A percentile compares a stretch with the other conserved stretches of the same genome.
These are phyloP conservation scores for Lentinus brumalis DNA, from an alignment of 768 basidiomycete species.

Conservation along the genomic window DNA sequence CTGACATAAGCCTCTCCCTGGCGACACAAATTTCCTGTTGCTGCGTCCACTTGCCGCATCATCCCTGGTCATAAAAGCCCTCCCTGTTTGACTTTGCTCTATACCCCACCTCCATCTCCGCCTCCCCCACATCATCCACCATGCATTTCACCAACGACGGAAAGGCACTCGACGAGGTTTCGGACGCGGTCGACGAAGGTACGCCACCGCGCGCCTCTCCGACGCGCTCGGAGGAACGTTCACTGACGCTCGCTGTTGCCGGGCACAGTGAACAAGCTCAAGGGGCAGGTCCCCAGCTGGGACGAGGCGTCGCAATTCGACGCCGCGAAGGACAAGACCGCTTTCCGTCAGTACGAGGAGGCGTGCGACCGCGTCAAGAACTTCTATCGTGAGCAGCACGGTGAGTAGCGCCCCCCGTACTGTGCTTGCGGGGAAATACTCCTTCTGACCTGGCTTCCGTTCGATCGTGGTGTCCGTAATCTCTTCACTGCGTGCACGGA, in stretches of 20 bases:
- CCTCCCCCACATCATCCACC: background rate
- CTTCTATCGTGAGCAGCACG: constrained; percentile 80
- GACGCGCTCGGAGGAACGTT: background rate
- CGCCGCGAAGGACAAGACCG: constrained; percentile 61
- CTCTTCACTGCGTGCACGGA: too few species aligned
- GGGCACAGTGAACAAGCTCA: constrained; percentile 64
- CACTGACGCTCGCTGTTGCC: background rate
- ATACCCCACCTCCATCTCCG: background rate
- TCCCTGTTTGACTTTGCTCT: background rate
- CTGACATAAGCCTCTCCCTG: constrained; percentile 17
- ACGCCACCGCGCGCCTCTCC: constrained; percentile 20
- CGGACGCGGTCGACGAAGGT: constrained; percentile 55
- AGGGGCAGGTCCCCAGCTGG: constrained; percentile 51
- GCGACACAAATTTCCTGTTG: background rate
- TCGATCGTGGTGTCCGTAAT: too few species aligned
- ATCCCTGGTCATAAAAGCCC: background rate
- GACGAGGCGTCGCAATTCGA: constrained; percentile 61
- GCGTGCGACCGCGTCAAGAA: constrained; percentile 78
- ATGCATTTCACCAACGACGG: constrained; percentile 5
- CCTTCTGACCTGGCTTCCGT: background rate
- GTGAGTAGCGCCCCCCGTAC: constrained; percentile 35
- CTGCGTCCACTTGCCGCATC: background rate
- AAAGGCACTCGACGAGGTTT: constrained; percentile 41
- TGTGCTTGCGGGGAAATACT: constrained; percentile 3
- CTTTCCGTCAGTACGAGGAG: constrained; percentile 72